Evolutionary conservation across 2,329 filamentous ascomycete genomes (phyloP).

Genomic region (Paracoccidioides brasiliensis): DNA sequence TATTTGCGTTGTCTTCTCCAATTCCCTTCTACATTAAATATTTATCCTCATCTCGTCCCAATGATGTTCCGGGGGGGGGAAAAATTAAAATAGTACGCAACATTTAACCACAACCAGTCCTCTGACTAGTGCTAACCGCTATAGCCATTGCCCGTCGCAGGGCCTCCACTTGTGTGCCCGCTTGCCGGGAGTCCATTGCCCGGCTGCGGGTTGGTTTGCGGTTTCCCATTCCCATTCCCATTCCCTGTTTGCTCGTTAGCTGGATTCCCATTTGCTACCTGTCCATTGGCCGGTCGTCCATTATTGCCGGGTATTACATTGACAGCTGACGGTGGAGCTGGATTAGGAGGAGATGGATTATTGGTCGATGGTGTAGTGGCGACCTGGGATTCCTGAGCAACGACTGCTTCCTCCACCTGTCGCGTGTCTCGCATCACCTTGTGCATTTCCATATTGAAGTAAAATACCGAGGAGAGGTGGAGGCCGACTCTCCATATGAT

Average conservation of each 20-base stretch:
- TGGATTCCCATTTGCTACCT: neutral
- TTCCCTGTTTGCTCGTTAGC: neutral
- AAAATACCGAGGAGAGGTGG: constrained; percentile 8
- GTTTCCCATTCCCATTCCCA: neutral
- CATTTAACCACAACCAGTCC: neutral
- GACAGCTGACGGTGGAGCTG: neutral
- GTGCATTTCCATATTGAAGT: constrained; percentile 4
- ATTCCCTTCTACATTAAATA: neutral
- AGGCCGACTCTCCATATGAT: constrained; percentile 13
- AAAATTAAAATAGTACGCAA: neutral
- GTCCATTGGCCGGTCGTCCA: neutral
- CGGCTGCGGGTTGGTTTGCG: too few relatives aligned
- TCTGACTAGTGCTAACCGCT: neutral
- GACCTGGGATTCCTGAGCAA: neutral
- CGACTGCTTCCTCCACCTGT: constrained; percentile 12
- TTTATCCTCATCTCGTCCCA: neutral
- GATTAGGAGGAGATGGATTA: neutral
- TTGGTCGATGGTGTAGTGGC: neutral
- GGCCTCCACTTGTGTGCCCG: neutral
- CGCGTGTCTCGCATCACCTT: constrained; percentile 12
- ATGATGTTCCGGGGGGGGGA: neutral
- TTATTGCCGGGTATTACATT: neutral
- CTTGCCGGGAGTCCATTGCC: neutral
- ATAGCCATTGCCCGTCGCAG: neutral
- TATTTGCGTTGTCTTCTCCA: neutral